Conservation (phyloP, 495 filamentous ascomycete genomes). For the Chlorociboria aeruginascens region DNA sequence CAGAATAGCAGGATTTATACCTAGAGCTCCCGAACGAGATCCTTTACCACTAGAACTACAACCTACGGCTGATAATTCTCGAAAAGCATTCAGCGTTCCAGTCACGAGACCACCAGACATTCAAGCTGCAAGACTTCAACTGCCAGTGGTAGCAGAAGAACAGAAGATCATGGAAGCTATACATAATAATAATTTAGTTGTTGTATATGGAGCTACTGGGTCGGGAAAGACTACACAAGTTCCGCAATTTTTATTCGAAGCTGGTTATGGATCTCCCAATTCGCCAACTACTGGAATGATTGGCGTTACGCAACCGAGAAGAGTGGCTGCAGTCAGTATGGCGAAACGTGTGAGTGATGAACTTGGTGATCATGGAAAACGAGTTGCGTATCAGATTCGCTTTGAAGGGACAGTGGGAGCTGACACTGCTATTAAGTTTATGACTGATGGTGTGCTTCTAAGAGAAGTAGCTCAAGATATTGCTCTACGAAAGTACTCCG, state of each 20-base stretch:
- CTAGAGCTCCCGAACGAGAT: conserved; percentile 55
- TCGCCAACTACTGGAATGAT: conserved; percentile 83
- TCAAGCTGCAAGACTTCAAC: conserved; percentile 60
- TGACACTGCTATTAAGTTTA: conserved; percentile 93
- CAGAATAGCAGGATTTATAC: conserved; percentile 39
- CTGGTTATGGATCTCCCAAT: conserved; percentile 71
- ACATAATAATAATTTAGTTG: conserved; percentile 71
- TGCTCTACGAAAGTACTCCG: conserved; percentile 81
- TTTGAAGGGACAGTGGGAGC: conserved; percentile 77
- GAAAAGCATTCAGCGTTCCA: conserved; percentile 65
- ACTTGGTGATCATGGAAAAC: conserved; percentile 53
- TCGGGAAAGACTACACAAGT: conserved; percentile 97
- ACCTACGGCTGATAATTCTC: conserved; percentile 44
- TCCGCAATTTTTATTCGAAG: conserved; percentile 90
- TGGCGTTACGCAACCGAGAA: conserved; percentile 84
- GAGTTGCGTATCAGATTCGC: conserved; percentile 86
- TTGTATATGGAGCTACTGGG: conserved; percentile 93
- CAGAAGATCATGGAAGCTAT: conserved; percentile 98
- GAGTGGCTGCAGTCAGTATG: conserved; percentile 92
- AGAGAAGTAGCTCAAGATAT: conserved; percentile 89
- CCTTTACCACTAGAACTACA: conserved; percentile 65
- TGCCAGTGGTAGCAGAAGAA: conserved; percentile 89
- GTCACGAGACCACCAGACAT: conserved; percentile 63
- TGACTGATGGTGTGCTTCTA: conserved; percentile 95
- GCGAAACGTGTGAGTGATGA: conserved; percentile 83